These are phyloP conservation scores for Gentiana dahurica DNA, from an alignment of 257 asterid genomes.

Conservation along the genomic window DNA sequence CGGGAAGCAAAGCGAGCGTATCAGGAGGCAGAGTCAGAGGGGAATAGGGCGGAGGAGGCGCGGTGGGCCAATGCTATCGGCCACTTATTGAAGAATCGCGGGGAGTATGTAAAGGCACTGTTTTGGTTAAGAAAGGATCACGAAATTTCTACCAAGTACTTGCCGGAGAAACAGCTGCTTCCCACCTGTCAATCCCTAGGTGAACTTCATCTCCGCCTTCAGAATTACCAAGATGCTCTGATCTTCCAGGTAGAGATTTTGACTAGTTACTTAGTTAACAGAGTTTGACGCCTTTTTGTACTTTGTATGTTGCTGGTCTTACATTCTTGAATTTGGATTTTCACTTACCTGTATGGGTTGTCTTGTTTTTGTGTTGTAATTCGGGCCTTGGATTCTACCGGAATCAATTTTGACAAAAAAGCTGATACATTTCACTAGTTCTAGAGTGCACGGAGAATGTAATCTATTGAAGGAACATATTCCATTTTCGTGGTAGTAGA, in stretches of 20 bases:
- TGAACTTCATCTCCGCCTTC: conserved; percentile 73
- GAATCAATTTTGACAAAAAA: too few species aligned
- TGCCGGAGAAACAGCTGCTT: conserved; percentile 60
- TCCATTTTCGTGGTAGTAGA: too few species aligned
- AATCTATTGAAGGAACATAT: too few species aligned
- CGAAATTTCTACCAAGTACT: conserved; percentile 42
- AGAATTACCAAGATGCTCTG: conserved; percentile 45
- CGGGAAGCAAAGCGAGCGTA: conserved; percentile 46
- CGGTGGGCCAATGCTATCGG: conserved; percentile 92
- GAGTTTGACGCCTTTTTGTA: too few species aligned
- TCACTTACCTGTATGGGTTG: neutral
- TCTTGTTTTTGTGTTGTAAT: too few species aligned
- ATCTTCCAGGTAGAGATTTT: conserved; percentile 41
- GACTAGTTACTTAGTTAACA: too few species aligned
- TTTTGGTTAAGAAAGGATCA: conserved; percentile 79
- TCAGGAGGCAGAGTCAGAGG: conserved; percentile 44
- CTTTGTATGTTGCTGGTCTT: neutral
- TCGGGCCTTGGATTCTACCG: too few species aligned
- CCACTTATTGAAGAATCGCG: conserved; percentile 67
- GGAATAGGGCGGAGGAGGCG: conserved; percentile 81
- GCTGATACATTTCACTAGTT: too few species aligned
- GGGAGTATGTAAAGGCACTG: conserved; percentile 84
- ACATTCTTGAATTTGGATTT: neutral
- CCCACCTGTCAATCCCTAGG: conserved; percentile 97
- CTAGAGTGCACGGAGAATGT: too few species aligned